Percentiles rank a stretch among this genome's conserved stretches.
phyloP scores from a whole-genome alignment of 768 basidiomycete species.

The Lactarius sp. region DNA sequence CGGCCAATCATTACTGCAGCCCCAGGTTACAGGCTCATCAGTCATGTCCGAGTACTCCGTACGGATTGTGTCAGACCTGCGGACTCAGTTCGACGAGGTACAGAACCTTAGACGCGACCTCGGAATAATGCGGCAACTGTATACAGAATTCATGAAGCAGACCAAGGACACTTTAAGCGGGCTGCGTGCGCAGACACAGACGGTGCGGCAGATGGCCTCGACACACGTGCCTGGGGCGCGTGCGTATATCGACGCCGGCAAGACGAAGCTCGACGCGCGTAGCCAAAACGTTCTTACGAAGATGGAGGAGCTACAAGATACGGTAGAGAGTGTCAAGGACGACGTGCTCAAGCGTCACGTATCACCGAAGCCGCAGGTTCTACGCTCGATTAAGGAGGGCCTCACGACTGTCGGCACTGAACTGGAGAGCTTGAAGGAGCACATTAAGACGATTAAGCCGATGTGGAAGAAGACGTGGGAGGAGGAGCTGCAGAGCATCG shows the following conservation, averaged over 20 bases:
- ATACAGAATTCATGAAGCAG: conserved; percentile 88
- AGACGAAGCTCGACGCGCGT: conserved; percentile 82
- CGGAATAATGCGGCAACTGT: conserved; percentile 89
- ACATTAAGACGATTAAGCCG: conserved; percentile 85
- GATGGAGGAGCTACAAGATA: conserved; percentile 90
- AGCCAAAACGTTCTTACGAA: conserved; percentile 88
- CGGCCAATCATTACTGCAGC: conserved; percentile 55
- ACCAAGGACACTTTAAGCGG: conserved; percentile 81
- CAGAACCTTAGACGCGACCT: conserved; percentile 91
- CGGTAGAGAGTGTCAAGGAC: conserved; percentile 81
- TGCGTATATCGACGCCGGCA: conserved; percentile 86
- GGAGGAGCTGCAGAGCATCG: conserved; percentile 91
- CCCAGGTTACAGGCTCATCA: conserved; percentile 74
- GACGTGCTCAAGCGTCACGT: conserved; percentile 88
- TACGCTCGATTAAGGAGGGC: conserved; percentile 69
- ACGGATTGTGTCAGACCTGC: conserved; percentile 75
- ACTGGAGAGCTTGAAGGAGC: conserved; percentile 71
- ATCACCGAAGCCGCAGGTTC: conserved; percentile 68
- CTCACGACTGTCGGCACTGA: conserved; percentile 60
- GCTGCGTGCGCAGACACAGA: conserved; percentile 78
- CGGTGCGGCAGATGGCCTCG: conserved; percentile 81
- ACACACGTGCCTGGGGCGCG: conserved; percentile 81
- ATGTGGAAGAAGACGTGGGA: conserved; percentile 99
- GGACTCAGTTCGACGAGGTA: conserved; percentile 92
- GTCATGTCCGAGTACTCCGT: conserved; percentile 64